phyloP scores from a whole-genome alignment of 1,139 yeast genomes.

The Kodamaea plutei region DNA sequence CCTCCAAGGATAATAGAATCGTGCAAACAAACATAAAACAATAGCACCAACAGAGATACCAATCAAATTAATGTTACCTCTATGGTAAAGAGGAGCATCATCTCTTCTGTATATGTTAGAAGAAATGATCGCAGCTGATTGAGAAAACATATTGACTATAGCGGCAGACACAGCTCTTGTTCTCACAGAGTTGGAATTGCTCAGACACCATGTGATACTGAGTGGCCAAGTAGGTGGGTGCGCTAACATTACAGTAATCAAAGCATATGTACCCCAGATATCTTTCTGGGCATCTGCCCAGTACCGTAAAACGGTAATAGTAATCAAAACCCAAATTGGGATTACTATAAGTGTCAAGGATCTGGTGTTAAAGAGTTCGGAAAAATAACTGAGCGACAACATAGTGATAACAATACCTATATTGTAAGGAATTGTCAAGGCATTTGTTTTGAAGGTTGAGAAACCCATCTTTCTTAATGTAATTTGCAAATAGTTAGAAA shows the following conservation, averaged over 20 bases:
- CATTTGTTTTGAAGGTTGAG: slow-evolving; percentile 17
- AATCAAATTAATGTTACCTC: slow-evolving; percentile 14
- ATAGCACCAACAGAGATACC: slow-evolving; percentile 13
- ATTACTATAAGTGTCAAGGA: slow-evolving; percentile 11
- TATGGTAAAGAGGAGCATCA: slow-evolving; percentile 15
- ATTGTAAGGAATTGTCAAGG: slow-evolving; percentile 18
- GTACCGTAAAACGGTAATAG: slow-evolving; percentile 14
- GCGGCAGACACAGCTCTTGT: slow-evolving; percentile 18
- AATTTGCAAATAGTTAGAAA: slow-evolving; percentile 14
- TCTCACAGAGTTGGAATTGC: slow-evolving; percentile 16
- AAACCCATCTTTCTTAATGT: slow-evolving; percentile 17
- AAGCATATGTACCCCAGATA: slow-evolving; percentile 18
- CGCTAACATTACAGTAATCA: slow-evolving; percentile 14
- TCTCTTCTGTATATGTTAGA: slow-evolving; percentile 14
- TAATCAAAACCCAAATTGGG: slow-evolving; percentile 12
- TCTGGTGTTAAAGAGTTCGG: slow-evolving; percentile 12
- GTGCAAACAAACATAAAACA: slow-evolving; percentile 10
- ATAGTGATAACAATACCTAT: slow-evolving; percentile 13
- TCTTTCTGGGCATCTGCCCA: slow-evolving; percentile 17
- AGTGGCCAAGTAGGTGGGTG: slow-evolving; percentile 14
- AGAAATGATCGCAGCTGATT: slow-evolving; percentile 13
- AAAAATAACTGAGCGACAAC: slow-evolving; percentile 11
- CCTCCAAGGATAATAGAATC: slow-evolving; percentile 40
- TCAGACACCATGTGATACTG: slow-evolving; percentile 16
- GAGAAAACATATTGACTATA: slow-evolving; percentile 16